Conservation (phyloP, 2,329 filamentous ascomycete species). For the Mariannaea elegans region DNA sequence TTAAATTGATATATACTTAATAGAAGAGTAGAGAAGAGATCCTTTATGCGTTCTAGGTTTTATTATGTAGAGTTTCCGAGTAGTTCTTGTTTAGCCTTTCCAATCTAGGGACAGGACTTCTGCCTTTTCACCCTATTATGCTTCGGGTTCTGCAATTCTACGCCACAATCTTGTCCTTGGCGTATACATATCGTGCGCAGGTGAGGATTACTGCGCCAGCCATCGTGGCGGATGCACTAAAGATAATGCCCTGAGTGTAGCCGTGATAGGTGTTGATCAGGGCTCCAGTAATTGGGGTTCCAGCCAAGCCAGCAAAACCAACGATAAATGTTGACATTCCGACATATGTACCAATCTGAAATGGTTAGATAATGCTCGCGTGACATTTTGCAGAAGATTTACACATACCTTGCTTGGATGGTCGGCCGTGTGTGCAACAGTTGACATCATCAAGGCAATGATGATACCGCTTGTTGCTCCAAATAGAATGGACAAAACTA, state of each 20-base stretch:
- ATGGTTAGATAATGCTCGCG: background rate
- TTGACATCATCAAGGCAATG: background rate
- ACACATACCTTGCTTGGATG: background rate
- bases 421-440: background rate
- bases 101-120: no score
- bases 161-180: background rate
- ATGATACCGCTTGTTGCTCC: background rate
- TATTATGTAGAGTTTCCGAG: no score
- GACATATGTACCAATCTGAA: background rate
- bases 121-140: no score
- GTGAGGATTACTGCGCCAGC: background rate
- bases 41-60: no score
- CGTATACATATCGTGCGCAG: background rate
- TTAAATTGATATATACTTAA: background rate
- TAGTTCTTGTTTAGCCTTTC: no score
- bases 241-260: background rate
- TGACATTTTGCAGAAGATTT: background rate
- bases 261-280: background rate
- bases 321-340: background rate
- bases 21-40: no score
- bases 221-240: background rate
- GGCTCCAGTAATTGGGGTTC: background rate
- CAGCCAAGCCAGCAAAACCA: background rate
- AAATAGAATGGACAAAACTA: background rate
- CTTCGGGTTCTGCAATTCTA: background rate